Conservation (phyloP, 208 protist species). For the Leishmania mexicana region DNA sequence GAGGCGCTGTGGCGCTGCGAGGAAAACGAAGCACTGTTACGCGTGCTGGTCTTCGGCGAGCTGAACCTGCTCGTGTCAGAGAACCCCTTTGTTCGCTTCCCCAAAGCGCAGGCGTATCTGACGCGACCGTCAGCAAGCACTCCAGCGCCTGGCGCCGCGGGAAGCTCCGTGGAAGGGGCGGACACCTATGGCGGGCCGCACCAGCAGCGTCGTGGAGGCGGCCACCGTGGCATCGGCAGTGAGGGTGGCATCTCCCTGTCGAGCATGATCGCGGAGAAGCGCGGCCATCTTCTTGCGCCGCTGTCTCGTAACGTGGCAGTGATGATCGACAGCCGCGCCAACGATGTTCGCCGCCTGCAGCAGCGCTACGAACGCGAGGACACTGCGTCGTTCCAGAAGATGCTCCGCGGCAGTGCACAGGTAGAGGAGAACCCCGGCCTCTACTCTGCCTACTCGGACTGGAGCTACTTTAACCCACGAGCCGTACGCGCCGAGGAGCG, state of each 20-base stretch:
- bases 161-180: slow-evolving; percentile 13
- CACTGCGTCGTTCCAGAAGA: slow-evolving; percentile 59
- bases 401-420: slow-evolving; percentile 28
- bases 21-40: slow-evolving; percentile 76
- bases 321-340: slow-evolving; percentile 62
- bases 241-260: slow-evolving; percentile 54
- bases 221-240: slow-evolving; percentile 19
- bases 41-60: slow-evolving; percentile 87
- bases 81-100: slow-evolving; percentile 84
- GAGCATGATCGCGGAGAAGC: slow-evolving; percentile 67
- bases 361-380: slow-evolving; percentile 85
- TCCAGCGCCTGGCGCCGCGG: slow-evolving; percentile 5
- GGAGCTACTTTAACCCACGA: slow-evolving; percentile 84
- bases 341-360: slow-evolving; percentile 75
- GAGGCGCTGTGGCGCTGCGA: slow-evolving; percentile 75
- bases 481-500: slow-evolving; percentile 78
- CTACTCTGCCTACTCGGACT: slow-evolving; percentile 75
- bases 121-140: slow-evolving; percentile 55
- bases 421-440: slow-evolving; percentile 52
- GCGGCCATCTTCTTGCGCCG: slow-evolving; percentile 66
- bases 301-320: slow-evolving; percentile 53
- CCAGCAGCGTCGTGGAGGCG: slow-evolving; percentile 17
- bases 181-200: slow-evolving; percentile 3
- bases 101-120: slow-evolving; percentile 65
- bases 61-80: slow-evolving; percentile 85